Conservation (phyloP, 257 asterid genomes). For the Nicotiana benthamiana region DNA sequence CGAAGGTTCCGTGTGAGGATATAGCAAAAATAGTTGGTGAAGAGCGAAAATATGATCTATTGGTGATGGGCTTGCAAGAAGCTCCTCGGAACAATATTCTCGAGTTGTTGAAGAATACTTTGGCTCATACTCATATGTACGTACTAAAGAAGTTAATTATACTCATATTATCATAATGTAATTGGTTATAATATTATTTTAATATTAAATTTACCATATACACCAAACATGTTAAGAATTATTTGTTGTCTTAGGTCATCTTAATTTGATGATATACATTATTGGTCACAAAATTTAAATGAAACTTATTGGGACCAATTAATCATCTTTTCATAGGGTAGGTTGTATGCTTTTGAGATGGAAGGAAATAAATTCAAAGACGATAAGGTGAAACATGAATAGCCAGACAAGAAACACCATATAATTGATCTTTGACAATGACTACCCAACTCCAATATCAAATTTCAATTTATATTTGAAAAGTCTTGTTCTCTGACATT, state of each 20-base stretch:
- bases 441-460: not conserved
- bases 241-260: not conserved
- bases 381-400: not conserved
- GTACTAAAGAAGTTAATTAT: not conserved
- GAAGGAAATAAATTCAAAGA: not conserved
- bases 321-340: not conserved
- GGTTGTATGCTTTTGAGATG: not conserved
- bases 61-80: slow-evolving; percentile 69
- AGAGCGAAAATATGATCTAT: slow-evolving; percentile 42
- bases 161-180: too few species aligned
- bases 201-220: too few species aligned
- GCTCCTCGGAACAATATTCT: slow-evolving; percentile 40
- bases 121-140: slow-evolving; percentile 44
- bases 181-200: too few species aligned
- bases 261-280: not conserved
- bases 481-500: not conserved
- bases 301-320: not conserved
- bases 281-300: not conserved
- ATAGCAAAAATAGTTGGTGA: slow-evolving; percentile 38
- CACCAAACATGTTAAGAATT: not conserved
- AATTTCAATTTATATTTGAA: not conserved
- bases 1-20: slow-evolving; percentile 45
- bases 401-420: not conserved
- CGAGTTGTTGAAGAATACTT: slow-evolving; percentile 32
- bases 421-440: not conserved